These are phyloP conservation scores for Pichia rugopelliculosa DNA, from an alignment of 805 yeast species.

Conservation along the genomic window DNA sequence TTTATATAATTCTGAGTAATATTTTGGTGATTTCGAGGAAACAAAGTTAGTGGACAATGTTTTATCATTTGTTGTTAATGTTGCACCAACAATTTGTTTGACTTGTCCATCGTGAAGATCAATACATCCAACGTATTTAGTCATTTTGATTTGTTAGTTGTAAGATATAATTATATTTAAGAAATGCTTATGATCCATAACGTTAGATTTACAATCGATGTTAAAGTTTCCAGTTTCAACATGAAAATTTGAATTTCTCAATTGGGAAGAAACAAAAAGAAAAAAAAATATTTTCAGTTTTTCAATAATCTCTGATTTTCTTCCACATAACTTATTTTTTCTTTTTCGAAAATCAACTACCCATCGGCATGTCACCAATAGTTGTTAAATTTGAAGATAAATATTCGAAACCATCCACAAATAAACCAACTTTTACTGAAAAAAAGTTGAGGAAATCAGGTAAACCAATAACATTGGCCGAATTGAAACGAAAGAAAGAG, in stretches of 20 bases:
- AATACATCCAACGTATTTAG: constrained; percentile 86
- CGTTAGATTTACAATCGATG: too few species aligned
- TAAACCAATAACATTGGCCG: constrained; percentile 44
- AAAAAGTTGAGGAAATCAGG: constrained; percentile 51
- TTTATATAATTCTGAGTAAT: constrained; percentile 66
- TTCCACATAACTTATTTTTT: background rate
- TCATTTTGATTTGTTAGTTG: constrained; percentile 42
- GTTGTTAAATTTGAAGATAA: constrained; percentile 42
- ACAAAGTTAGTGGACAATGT: constrained; percentile 67
- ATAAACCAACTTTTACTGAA: constrained; percentile 33
- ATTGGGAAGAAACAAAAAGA: background rate
- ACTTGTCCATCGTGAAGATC: constrained; percentile 94
- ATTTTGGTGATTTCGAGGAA: constrained; percentile 62
- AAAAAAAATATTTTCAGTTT: too few species aligned
- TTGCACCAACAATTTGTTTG: constrained; percentile 95
- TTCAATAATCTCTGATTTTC: too few species aligned
- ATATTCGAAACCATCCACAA: constrained; percentile 18
- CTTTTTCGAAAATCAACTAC: background rate
- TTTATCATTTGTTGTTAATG: constrained; percentile 43
- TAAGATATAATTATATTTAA: too few species aligned
- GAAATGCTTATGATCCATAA: too few species aligned
- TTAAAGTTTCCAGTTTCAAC: background rate
- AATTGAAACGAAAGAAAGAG: constrained; percentile 31
- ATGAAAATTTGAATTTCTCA: background rate
- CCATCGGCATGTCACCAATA: constrained; percentile 32